Conservation (phyloP, 208 protist species). For the Leptomonas seymouri region DNA sequence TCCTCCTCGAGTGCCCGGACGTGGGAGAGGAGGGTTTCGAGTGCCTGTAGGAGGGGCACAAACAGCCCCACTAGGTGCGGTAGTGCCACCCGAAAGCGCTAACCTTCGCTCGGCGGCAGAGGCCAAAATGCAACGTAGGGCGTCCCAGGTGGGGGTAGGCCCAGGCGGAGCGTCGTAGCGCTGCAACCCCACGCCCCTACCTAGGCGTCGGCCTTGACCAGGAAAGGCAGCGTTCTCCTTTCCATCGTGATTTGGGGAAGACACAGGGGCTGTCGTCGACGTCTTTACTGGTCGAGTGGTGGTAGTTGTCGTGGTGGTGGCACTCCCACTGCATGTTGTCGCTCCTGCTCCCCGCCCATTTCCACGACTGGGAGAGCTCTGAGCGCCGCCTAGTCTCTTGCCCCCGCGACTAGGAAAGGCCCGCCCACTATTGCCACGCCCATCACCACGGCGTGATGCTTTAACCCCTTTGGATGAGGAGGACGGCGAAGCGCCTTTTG, state of each 20-base stretch:
- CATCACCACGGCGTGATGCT: too few species aligned
- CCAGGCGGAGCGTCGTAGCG: background rate
- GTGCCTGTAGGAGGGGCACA: background rate
- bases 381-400: background rate
- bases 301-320: background rate
- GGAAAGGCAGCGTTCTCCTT: slow-evolving; percentile 6
- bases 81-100: background rate
- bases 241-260: background rate
- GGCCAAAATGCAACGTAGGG: slow-evolving; percentile 20
- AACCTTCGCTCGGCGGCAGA: slow-evolving; percentile 18
- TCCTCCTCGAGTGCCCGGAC: background rate
- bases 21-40: too few species aligned
- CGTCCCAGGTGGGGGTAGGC: slow-evolving; percentile 24
- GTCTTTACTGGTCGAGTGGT: background rate
- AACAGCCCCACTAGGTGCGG: background rate
- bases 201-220: slow-evolving; percentile 22
- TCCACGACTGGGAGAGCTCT: background rate
- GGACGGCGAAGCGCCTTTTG: background rate
- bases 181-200: background rate
- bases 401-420: too few species aligned
- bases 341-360: background rate
- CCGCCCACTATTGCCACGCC: too few species aligned
- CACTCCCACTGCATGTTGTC: background rate
- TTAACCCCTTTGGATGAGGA: too few species aligned
- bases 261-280: background rate